Evolutionary conservation across 2,329 filamentous ascomycete genomes (phyloP), one percentile per base, ranked within the genome.

Genomic region (Teratosphaeria epicoccoides): DNA sequence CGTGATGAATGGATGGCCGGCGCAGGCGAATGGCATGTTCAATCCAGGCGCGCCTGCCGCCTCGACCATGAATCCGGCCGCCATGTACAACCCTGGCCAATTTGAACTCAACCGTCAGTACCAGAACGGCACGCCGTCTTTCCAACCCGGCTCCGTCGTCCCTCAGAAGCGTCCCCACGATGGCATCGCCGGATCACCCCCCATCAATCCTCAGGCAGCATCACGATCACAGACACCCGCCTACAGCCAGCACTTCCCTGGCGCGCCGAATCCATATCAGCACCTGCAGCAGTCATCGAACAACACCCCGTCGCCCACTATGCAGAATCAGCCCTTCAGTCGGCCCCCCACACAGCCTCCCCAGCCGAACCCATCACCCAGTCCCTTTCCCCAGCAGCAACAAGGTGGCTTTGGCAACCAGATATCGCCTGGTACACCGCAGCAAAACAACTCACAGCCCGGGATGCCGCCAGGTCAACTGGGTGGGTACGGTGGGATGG

Each of bases 161-260:
- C 91, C 91, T 53, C 91, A 90, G 22, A 98, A 97, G 73, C 82
- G 93, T 63, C 80, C 87, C 50, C 88, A 95, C 71, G 90, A 96
- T 69, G 90, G 84, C 65, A 78, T 93, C 64, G 84, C 83, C 59
- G 84, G 86, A 67, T 94, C 89, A 26, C 89, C 91, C 49, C 89
- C 91, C 49, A 80, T 84, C 4, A 86, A 86, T 71, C 71, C 88
- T 25, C 85, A 87, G 47, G 82, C 81, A 23, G 44, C 23, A 24
- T 94, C 91, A 71, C 87, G 91, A 70, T 91, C 91, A 61, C 90
- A 95, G 67, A 97, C 91, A 25, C 91, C 91, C 28, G 61, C 57
- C 52, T 64, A 61, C 51, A 78, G 79, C 49, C 71, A 72, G 56
- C 65, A 78, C 76, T 54, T 80, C 79, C 62, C 73, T 74, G 63